A percentile compares a stretch with the other conserved stretches of the same genome.
Evolutionary conservation across 179 eudicot genomes (phyloP).

Genomic region (Silene vulgaris): DNA sequence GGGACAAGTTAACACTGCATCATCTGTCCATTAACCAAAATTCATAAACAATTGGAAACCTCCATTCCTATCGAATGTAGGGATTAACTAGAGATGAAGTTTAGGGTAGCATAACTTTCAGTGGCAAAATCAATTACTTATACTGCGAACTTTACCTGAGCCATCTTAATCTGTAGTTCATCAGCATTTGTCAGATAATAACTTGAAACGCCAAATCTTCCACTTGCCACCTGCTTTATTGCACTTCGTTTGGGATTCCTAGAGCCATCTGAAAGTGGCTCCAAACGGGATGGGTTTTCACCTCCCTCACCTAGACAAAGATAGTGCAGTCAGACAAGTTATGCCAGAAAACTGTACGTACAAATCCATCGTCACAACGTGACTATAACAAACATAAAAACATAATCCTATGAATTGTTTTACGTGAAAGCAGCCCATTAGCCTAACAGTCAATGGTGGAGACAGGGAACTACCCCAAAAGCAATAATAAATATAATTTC

Average conservation of each 20-base stretch:
- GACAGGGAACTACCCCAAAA: neutral
- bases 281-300: conserved; percentile 93
- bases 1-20: conserved; percentile 47
- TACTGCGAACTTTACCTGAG: conserved; percentile 62
- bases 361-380: neutral
- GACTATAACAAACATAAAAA: neutral
- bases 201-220: conserved; percentile 98
- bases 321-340: conserved; percentile 5
- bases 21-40: conserved; percentile 25
- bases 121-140: neutral
- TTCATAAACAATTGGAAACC: conserved; percentile 40
- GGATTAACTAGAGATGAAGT: conserved; percentile 29
- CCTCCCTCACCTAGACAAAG: conserved; percentile 88
- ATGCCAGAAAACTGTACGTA: neutral
- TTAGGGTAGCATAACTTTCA: neutral
- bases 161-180: conserved; percentile 97
- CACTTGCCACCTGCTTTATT: conserved; percentile 99
- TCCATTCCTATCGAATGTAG: conserved; percentile 52
- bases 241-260: conserved; percentile 88
- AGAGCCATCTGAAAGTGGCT: conserved; percentile 83
- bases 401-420: too few species aligned
- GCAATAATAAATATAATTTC: neutral
- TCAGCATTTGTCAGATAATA: conserved; percentile 97
- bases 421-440: neutral
- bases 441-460: neutral